Evolutionary conservation across 2,329 filamentous ascomycete species (phyloP).

Genomic region (Drechslerella dactyloides): DNA sequence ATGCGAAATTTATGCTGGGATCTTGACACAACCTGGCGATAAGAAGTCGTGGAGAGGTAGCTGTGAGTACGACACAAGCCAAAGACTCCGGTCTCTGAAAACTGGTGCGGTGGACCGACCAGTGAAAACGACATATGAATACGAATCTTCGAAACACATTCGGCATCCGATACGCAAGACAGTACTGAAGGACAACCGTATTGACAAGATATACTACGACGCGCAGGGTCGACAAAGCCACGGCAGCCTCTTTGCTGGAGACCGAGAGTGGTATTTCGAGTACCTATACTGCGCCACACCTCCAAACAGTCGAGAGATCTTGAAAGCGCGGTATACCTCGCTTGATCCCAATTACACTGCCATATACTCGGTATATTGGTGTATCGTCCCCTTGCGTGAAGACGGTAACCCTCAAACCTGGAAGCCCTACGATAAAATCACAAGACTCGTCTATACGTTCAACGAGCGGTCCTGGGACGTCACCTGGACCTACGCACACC

Average conservation of each 20-base stretch:
- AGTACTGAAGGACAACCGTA: constrained; percentile 43
- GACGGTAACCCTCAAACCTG: constrained; percentile 53
- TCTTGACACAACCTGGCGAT: constrained; percentile 51
- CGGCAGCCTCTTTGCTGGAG: constrained; percentile 55
- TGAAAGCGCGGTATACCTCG: constrained; percentile 56
- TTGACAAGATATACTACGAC: constrained; percentile 57
- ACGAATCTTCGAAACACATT: constrained; percentile 21
- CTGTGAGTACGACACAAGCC: constrained; percentile 30
- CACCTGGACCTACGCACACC: constrained; percentile 58
- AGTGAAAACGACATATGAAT: constrained; percentile 31
- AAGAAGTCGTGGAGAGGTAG: constrained; percentile 42
- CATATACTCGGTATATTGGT: constrained; percentile 58
- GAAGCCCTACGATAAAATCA: constrained; percentile 56
- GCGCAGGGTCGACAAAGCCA: constrained; percentile 56
- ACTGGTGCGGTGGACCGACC: constrained; percentile 27
- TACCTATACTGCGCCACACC: constrained; percentile 58
- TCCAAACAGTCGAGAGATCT: constrained; percentile 56
- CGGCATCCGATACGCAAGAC: constrained; percentile 33
- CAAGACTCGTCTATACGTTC: constrained; percentile 55
- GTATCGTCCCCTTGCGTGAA: constrained; percentile 51
- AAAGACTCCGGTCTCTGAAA: constrained; percentile 36
- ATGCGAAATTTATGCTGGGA: constrained; percentile 56
- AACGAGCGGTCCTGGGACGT: constrained; percentile 56
- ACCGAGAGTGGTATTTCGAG: constrained; percentile 56
- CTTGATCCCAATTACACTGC: constrained; percentile 50